Evolutionary conservation across 148 eudicot species (phyloP).

Genomic region (Bassia scoparia): DNA sequence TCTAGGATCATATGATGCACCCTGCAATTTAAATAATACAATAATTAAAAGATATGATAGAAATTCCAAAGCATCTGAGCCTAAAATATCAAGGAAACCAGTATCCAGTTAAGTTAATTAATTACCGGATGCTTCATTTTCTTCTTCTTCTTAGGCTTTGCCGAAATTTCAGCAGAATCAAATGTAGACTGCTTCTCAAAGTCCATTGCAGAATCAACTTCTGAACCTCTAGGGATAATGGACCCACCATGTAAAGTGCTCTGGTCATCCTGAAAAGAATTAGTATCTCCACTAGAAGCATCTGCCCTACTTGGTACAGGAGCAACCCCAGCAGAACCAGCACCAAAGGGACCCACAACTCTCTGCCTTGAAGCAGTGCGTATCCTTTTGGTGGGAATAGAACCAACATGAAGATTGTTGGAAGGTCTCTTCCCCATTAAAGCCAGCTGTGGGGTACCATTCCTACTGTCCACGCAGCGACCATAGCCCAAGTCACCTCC

Average conservation of each 20-base stretch:
- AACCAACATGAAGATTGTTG: constrained; percentile 50
- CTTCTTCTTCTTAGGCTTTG: constrained; percentile 74
- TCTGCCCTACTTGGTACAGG: constrained; percentile 58
- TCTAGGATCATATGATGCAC: constrained; percentile 51
- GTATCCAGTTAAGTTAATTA: not conserved
- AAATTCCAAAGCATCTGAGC: not conserved
- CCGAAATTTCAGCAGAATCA: constrained; percentile 56
- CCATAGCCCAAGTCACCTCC: constrained; percentile 53
- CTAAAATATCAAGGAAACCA: not conserved
- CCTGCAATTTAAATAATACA: constrained; percentile 39
- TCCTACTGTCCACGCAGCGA: constrained; percentile 49
- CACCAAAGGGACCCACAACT: constrained; percentile 52
- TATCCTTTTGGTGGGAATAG: constrained; percentile 75
- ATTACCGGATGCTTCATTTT: constrained; percentile 72
- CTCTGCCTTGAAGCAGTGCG: constrained; percentile 92
- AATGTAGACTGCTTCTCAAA: constrained; percentile 56
- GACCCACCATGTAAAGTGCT: constrained; percentile 59
- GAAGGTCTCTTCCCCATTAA: constrained; percentile 59
- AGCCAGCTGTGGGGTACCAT: constrained; percentile 41
- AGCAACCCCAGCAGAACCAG: constrained; percentile 48
- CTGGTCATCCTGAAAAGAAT: constrained; percentile 85
- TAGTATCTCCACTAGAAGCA: constrained; percentile 88
- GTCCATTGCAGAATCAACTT: constrained; percentile 70
- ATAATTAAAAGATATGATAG: constrained; percentile 1
- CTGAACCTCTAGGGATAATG: constrained; percentile 50